Evolutionary conservation across 202 grass and related monocot genomes (phyloP), one percentile per base, ranked within the genome.

Genomic region (Dendrocalamus latiflorus): DNA sequence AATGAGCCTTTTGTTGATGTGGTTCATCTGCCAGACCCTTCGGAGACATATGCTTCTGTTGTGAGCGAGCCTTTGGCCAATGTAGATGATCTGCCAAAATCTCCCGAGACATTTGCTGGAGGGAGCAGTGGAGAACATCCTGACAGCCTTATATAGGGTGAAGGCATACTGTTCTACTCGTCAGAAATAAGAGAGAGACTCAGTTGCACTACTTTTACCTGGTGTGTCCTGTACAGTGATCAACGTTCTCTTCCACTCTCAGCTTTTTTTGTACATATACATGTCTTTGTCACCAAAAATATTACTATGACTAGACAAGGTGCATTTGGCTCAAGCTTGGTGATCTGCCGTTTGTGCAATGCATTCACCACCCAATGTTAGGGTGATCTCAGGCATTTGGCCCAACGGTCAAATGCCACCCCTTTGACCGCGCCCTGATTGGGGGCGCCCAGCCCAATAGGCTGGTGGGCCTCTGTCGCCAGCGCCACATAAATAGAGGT

Each of bases 181-280:
- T 78, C 51, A 49, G 8, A 47, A 57, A 60, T 24, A 77, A 66
- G 20, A 13, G 6, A 55, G 81, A 56, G 39, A 76, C 65, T 65
- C 48, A 36, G 74, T 53, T 82, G 50, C 59, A 44, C 42, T 56
- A 81, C 57, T 74, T 60, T 51, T 82, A 51, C 4, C 7, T 86
- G 34, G 51, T 54, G 38, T 78, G 54, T 53, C 68, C 34, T 86
- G 88, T 87, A 80, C 79, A 83, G 51, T 9, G 4, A 22, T 57
- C 9, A 68, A 36, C 3, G 34, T 62, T 83, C 47, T 37, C 56
- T 65, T 79, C 50, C 12, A 54, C 22, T 51, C 14, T 59, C 24
- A 63, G 34, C 26, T n/a, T 38, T 74, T 18, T 39, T 8, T 90
- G 84, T 90, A 79, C 74, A 86, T 90, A 83, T 58, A 86, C 49